These are phyloP conservation scores for Suillus subluteus DNA, from an alignment of 768 basidiomycete species.

Conservation along the genomic window DNA sequence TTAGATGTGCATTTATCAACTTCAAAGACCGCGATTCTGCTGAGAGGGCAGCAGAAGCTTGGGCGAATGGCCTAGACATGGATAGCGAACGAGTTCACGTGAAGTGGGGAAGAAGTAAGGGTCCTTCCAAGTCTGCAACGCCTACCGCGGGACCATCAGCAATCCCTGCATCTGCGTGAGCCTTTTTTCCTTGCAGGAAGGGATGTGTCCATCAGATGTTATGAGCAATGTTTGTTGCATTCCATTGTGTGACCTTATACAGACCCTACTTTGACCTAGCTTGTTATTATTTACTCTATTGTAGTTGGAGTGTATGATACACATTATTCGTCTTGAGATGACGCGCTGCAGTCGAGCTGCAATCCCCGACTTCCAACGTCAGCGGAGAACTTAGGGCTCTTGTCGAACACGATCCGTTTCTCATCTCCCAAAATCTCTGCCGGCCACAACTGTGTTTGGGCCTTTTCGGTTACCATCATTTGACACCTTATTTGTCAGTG, in stretches of 20 bases:
- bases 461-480: no score
- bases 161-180: constrained; percentile 19
- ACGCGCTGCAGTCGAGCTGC: not conserved
- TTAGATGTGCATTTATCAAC: constrained; percentile 93
- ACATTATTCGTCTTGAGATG: not conserved
- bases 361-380: not conserved
- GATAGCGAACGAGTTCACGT: constrained; percentile 73
- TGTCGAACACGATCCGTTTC: no score
- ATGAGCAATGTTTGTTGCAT: constrained; percentile 6
- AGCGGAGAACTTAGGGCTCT: no score
- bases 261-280: not conserved
- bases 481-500: no score
- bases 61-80: constrained; percentile 90
- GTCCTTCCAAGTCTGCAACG: constrained; percentile 37
- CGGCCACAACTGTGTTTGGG: no score
- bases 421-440: no score
- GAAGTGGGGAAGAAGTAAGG: constrained; percentile 87
- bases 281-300: constrained; percentile 3
- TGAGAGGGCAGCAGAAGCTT: constrained; percentile 85
- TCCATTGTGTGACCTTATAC: not conserved
- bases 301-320: constrained; percentile 3
- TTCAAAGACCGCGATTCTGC: constrained; percentile 84
- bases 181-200: not conserved
- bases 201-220: not conserved
- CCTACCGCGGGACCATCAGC: constrained; percentile 11